phyloP scores from a whole-genome alignment of 2,329 filamentous ascomycete species.

The Aureobasidium namibiae region DNA sequence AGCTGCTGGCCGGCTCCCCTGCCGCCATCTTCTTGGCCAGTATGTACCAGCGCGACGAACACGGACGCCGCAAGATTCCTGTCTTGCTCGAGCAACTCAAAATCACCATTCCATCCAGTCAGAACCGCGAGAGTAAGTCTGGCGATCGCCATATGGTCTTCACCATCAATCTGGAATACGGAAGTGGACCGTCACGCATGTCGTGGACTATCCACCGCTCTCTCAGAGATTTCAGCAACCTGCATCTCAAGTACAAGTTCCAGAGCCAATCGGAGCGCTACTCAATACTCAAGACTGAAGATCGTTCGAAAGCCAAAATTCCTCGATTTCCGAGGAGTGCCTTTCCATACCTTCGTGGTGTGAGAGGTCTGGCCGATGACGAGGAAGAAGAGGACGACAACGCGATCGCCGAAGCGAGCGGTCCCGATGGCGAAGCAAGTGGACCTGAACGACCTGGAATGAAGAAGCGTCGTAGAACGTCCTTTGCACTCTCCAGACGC shows the following conservation, averaged over 20 bases:
- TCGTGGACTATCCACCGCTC: conserved; percentile 88
- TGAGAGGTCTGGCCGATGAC: conserved; percentile 48
- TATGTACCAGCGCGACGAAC: conserved; percentile 96
- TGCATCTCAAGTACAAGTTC: conserved; percentile 89
- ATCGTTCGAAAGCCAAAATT: conserved; percentile 62
- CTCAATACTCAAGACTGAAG: conserved; percentile 59
- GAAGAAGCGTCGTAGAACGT: conserved; percentile 43
- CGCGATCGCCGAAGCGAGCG: conserved; percentile 43
- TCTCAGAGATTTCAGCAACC: conserved; percentile 79
- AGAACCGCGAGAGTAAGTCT: conserved; percentile 51
- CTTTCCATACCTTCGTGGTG: conserved; percentile 79
- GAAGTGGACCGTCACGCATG: conserved; percentile 91
- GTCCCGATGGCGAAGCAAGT: conserved; percentile 57
- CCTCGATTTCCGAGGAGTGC: conserved; percentile 84
- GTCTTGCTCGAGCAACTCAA: conserved; percentile 93
- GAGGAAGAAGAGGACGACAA: conserved; percentile 66
- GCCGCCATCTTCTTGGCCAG: conserved; percentile 91
- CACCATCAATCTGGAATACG: conserved; percentile 89
- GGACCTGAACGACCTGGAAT: conserved; percentile 53
- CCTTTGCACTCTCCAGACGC: conserved; percentile 49
- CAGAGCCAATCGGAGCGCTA: conserved; percentile 78
- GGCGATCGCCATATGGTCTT: conserved; percentile 73
- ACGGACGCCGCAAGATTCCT: conserved; percentile 89
- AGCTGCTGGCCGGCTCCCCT: conserved; percentile 83
- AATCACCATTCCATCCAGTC: conserved; percentile 74